Evolutionary conservation across 2,329 filamentous ascomycete species (phyloP), one percentile per base, ranked within the genome.

Genomic region (Xylaria sp.): DNA sequence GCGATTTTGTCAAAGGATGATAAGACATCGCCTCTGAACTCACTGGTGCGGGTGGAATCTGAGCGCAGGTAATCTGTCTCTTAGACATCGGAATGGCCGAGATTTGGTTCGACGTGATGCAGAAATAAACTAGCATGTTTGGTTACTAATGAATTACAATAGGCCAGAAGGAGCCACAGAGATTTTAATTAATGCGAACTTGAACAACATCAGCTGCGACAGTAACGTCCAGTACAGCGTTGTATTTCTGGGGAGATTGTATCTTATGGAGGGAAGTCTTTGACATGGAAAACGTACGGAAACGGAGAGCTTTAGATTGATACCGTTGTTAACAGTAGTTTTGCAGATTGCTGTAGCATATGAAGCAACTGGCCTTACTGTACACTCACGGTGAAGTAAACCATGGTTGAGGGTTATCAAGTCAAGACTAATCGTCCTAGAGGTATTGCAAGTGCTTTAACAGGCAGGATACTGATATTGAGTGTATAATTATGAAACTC

Each of bases 41-140:
- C 9, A 34, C 12, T 41, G 23, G n/a, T 13, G 5, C 6, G 7
- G 64, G 12, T 12, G 9, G 15, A 8, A 44, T 18, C 10, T 9
- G 28, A 34, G 18, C 34, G 50, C 31, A 4, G 13, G 23, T 23
- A 8, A 3, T n/a, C 28, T 54, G 15, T 20, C 25, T 51, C 23
- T 46, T 48, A 12, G 37, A 23, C 18, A 39, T 56, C 44, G 25
- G 56, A 39, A 51, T 46, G 12, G n/a, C 56, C 51, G 62, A 68
- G 37, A 39, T 25, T 50, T 61, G 39, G 56, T 65, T 57, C 12
- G 25, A 65, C 62, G 50, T 56, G 34, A 60, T 58, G 25, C 10
- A 46, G 28, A 57, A 20, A 3, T 13, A 57, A 8, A 23, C 12
- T 25, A 18, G 9, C 7, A 56, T 50, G 3, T 4, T 5, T 25